Evolutionary conservation across 2,329 filamentous ascomycete species (phyloP), one percentile per base, ranked within the genome.

Genomic region (Sphaerulina vaccinii): DNA sequence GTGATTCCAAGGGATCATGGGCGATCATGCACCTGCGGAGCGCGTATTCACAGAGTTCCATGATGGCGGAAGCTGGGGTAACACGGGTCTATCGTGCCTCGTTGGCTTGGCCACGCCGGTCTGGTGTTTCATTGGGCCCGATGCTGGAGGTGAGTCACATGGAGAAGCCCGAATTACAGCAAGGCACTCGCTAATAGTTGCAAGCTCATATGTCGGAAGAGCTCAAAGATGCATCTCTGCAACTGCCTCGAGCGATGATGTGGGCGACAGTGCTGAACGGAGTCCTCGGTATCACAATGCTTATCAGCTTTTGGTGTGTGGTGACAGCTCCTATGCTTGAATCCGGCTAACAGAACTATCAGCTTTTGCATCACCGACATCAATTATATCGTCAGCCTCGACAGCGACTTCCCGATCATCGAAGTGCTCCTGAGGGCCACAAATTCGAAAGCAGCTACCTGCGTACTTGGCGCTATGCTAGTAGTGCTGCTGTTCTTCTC

Each of bases 161-260:
- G 52, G 70, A 70, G 8, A 32, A 11, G 27, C 27, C 5, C 5
- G 4, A 32, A 32, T 32, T 32, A 13, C 27, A 32, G 27, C 27
- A 6, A 11, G n/a, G 5, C 27, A 13, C n/a, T 32, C n/a, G 5
- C 27, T 32, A 13, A 32, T 13, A 11, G 10, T 4, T 13, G 11
- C 70, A 70, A 19, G 62, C 65, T 8, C 66, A 68, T 44, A 68
- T 68, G 66, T 64, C 62, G 10, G 67, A 69, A 48, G 67, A 69
- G 38, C 47, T 68, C 37, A 60, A 63, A 44, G 69, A 74, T 42
- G 73, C 73, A 2, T 69, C 68, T 24, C 66, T 70, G n/a, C 69
- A 70, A 16, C 68, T 76, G 1, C 74, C 74, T 1, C 63, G 64
- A 27, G 71, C 71, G 7, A 74, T 75, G 70, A 68, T 76, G 33